phyloP scores from a whole-genome alignment of 768 basidiomycete genomes.

The Filobasidium floriforme region DNA sequence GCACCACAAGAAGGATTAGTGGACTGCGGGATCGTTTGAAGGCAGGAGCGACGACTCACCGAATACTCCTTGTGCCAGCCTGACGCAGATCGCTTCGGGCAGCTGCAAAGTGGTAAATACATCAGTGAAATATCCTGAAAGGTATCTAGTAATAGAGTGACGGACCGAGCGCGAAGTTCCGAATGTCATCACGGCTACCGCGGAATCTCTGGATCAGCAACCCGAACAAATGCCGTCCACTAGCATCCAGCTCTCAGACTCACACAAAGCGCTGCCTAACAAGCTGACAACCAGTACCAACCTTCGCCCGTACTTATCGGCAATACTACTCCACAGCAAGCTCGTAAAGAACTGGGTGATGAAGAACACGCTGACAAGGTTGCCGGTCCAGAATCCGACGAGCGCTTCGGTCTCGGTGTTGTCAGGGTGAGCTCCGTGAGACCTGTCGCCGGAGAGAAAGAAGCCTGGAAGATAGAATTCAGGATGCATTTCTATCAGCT shows the following conservation, averaged over 20 bases:
- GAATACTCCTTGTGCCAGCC: constrained; percentile 91
- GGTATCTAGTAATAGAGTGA: background rate
- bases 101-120: constrained; percentile 54
- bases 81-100: constrained; percentile 71
- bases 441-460: constrained; percentile 26
- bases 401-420: constrained; percentile 69
- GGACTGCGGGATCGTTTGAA: too few species aligned
- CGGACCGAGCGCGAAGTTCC: constrained; percentile 42
- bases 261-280: constrained; percentile 64
- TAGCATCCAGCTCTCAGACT: background rate
- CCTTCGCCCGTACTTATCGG: constrained; percentile 80
- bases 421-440: constrained; percentile 48
- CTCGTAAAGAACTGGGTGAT: constrained; percentile 93
- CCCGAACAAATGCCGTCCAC: background rate
- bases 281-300: constrained; percentile 76
- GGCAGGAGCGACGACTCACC: constrained; percentile 46
- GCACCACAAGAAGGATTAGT: background rate
- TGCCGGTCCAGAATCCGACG: constrained; percentile 81
- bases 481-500: background rate
- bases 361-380: constrained; percentile 93
- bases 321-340: constrained; percentile 91
- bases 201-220: background rate
- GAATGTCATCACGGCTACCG: constrained; percentile 39
- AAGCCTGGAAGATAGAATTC: constrained; percentile 27
- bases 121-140: constrained; percentile 74